phyloP scores from a whole-genome alignment of 2,329 filamentous ascomycete species.

The Capronia americana region DNA sequence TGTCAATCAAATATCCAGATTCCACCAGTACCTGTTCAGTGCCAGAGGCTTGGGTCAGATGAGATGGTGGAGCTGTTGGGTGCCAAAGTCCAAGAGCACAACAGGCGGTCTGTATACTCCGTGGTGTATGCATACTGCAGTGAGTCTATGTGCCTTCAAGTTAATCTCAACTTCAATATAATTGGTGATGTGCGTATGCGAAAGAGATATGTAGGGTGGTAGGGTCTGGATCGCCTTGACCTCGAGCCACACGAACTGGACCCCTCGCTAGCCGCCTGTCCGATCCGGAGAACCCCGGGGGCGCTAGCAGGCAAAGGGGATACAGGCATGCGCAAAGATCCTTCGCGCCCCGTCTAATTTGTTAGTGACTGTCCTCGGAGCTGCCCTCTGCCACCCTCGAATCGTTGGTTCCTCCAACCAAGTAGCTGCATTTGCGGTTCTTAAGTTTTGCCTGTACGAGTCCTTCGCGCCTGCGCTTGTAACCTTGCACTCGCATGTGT shows the following conservation, averaged over 20 bases:
- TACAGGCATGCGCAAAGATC: neutral
- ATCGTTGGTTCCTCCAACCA: slow-evolving; percentile 11
- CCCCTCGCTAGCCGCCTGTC: neutral
- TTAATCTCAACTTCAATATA: neutral
- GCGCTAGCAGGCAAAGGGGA: neutral
- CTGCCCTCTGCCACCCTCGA: slow-evolving; percentile 1
- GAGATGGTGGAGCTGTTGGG: slow-evolving; percentile 17
- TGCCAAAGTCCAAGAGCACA: slow-evolving; percentile 1
- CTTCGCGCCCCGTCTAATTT: slow-evolving; percentile 11
- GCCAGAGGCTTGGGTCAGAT: slow-evolving; percentile 21
- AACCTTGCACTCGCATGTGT: slow-evolving; percentile 2
- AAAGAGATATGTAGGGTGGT: neutral
- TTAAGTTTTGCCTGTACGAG: neutral
- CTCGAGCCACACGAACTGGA: neutral
- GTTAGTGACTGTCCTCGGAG: slow-evolving; percentile 12
- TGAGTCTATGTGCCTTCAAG: neutral
- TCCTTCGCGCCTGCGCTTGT: slow-evolving; percentile 9
- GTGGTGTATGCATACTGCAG: neutral
- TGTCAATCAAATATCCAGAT: slow-evolving; percentile 22
- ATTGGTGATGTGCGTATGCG: slow-evolving; percentile 6
- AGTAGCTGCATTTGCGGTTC: slow-evolving; percentile 16
- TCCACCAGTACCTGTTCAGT: slow-evolving; percentile 3
- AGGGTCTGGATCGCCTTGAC: neutral
- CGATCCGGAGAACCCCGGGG: slow-evolving; percentile 15
- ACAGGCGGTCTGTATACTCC: slow-evolving; percentile 3